Evolutionary conservation across 2,329 filamentous ascomycete species (phyloP).

Genomic region (Pseudogymnoascus sp.): DNA sequence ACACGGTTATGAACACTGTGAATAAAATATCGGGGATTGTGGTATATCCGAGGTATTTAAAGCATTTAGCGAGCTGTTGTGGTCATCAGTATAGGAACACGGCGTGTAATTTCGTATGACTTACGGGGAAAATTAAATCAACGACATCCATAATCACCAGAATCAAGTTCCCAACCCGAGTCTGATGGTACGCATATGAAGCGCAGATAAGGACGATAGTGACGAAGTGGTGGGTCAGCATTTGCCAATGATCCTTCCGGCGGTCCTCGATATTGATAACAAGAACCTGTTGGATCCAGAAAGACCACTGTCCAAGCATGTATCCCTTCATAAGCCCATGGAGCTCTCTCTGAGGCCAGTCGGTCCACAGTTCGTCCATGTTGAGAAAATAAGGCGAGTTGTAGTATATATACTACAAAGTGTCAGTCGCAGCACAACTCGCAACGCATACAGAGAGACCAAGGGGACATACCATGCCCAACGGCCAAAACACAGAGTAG

Average conservation of each 20-base stretch:
- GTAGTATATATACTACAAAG: slow-evolving; percentile 64
- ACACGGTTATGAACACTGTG: slow-evolving; percentile 74
- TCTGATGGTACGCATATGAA: slow-evolving; percentile 81
- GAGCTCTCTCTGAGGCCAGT: slow-evolving; percentile 74
- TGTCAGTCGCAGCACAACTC: slow-evolving; percentile 18
- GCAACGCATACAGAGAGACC: background rate
- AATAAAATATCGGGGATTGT: slow-evolving; percentile 74
- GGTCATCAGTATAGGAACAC: slow-evolving; percentile 10
- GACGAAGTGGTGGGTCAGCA: slow-evolving; percentile 90
- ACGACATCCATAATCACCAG: slow-evolving; percentile 90
- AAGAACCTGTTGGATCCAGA: slow-evolving; percentile 89
- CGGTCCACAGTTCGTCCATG: slow-evolving; percentile 68
- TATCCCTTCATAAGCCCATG: slow-evolving; percentile 74
- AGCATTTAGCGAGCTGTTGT: slow-evolving; percentile 71
- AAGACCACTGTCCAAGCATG: slow-evolving; percentile 80
- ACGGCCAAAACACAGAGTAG: slow-evolving; percentile 69
- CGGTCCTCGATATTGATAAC: slow-evolving; percentile 92
- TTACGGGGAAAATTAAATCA: slow-evolving; percentile 77
- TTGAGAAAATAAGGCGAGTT: slow-evolving; percentile 72
- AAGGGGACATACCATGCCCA: slow-evolving; percentile 62
- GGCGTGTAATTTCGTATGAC: slow-evolving; percentile 27
- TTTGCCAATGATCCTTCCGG: slow-evolving; percentile 91
- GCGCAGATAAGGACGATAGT: slow-evolving; percentile 72
- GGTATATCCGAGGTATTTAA: slow-evolving; percentile 78
- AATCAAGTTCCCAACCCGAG: slow-evolving; percentile 79